Evolutionary conservation across 1,284 basidiomycete species (phyloP).

Genomic region (Farysia itapuensis): DNA sequence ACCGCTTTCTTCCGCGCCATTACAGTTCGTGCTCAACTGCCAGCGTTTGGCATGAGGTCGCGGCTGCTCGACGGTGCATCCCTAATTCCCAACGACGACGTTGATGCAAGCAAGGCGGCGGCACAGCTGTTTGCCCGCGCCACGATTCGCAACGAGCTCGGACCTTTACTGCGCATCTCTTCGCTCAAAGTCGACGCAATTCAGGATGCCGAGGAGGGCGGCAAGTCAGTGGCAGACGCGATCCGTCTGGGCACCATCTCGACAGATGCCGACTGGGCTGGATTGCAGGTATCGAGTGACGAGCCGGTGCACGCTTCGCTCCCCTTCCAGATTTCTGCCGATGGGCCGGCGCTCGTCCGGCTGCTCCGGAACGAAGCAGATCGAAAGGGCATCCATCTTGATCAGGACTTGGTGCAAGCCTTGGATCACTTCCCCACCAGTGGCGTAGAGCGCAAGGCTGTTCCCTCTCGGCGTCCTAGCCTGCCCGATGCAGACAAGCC

Average conservation of each 20-base stretch:
- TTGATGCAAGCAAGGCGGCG: not conserved
- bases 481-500: not conserved
- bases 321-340: slow-evolving; percentile 40
- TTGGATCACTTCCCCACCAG: slow-evolving; percentile 26
- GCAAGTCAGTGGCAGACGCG: not conserved
- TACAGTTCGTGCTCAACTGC: slow-evolving; percentile 24
- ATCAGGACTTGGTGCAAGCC: slow-evolving; percentile 29
- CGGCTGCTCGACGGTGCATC: slow-evolving; percentile 43
- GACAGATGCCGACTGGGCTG: slow-evolving; percentile 32
- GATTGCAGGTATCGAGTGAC: slow-evolving; percentile 18
- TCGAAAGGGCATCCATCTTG: slow-evolving; percentile 36
- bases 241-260: slow-evolving; percentile 29
- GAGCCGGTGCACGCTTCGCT: slow-evolving; percentile 28
- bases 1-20: slow-evolving; percentile 20
- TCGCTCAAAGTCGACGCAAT: slow-evolving; percentile 24
- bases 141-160: slow-evolving; percentile 43
- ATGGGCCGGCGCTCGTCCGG: slow-evolving; percentile 35
- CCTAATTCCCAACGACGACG: slow-evolving; percentile 13
- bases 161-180: slow-evolving; percentile 25
- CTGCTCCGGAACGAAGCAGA: slow-evolving; percentile 35
- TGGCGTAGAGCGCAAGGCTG: not conserved
- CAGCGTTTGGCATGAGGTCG: slow-evolving; percentile 33
- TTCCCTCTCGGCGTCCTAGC: not conserved
- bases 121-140: slow-evolving; percentile 33
- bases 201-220: slow-evolving; percentile 3